phyloP scores from a whole-genome alignment of 2,329 filamentous ascomycete species.

The Pseudocercospora fuligena region DNA sequence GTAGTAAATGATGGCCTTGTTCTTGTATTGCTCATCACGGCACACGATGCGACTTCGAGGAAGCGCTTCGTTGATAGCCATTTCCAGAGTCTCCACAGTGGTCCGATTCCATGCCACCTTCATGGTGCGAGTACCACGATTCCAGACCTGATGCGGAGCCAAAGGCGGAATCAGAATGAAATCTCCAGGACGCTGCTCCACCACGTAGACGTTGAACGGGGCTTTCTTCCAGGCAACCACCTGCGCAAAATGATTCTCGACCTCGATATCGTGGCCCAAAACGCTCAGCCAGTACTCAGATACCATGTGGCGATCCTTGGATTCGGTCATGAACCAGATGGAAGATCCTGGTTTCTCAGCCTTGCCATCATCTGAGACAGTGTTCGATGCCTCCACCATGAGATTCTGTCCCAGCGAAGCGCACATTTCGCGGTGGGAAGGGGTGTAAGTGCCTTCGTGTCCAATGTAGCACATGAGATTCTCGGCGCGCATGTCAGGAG shows the following conservation, averaged over 20 bases:
- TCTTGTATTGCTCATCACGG: constrained; percentile 98
- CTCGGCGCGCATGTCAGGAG: constrained; percentile 83
- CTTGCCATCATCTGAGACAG: constrained; percentile 70
- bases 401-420: constrained; percentile 95
- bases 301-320: constrained; percentile 85
- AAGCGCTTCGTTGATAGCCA: constrained; percentile 84
- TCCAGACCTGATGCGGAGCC: constrained; percentile 98
- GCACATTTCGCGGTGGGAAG: constrained; percentile 96
- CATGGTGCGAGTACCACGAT: constrained; percentile 91
- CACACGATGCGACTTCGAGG: constrained; percentile 90
- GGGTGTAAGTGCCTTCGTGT: constrained; percentile 95
- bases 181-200: constrained; percentile 88
- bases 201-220: constrained; percentile 88
- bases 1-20: constrained; percentile 93
- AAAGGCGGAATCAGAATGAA: constrained; percentile 92
- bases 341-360: constrained; percentile 78
- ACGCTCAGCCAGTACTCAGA: constrained; percentile 93
- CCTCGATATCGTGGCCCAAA: constrained; percentile 93
- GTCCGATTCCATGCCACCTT: constrained; percentile 98
- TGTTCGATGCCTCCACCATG: constrained; percentile 87
- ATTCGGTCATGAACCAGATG: constrained; percentile 99
- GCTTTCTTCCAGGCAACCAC: constrained; percentile 95
- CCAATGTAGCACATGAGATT: constrained; percentile 99
- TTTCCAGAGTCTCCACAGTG: constrained; percentile 84
- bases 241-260: constrained; percentile 96